phyloP scores from a whole-genome alignment of 2,329 filamentous ascomycete genomes.

The Metarhizium sp. region DNA sequence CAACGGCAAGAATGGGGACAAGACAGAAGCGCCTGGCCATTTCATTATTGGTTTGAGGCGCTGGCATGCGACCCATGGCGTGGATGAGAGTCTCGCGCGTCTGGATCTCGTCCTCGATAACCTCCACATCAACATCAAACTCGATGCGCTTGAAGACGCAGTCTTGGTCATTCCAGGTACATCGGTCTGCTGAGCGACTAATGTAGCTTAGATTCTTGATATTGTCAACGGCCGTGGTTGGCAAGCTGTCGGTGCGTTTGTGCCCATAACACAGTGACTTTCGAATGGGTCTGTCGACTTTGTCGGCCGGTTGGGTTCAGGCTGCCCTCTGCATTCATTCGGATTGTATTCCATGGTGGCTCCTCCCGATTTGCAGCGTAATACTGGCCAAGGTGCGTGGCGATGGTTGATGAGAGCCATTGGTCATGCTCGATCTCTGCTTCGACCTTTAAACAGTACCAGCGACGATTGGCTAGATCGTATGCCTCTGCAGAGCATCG shows the following conservation, averaged over 20 bases:
- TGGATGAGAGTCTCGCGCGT: constrained; percentile 8
- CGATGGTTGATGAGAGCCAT: constrained; percentile 1
- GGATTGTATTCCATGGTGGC: constrained; percentile 1
- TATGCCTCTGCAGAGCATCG: constrained; percentile 7
- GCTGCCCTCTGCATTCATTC: neutral
- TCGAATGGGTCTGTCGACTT: constrained; percentile 4
- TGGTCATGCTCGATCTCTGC: neutral
- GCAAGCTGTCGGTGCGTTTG: constrained; percentile 5
- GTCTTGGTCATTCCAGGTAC: constrained; percentile 5
- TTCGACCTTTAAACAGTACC: constrained; percentile 10
- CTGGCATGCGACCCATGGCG: neutral
- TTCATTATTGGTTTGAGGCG: neutral
- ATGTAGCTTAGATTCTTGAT: constrained; percentile 7
- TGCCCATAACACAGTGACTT: constrained; percentile 5
- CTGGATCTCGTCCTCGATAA: constrained; percentile 9
- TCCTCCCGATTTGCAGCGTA: neutral
- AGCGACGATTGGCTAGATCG: constrained; percentile 11
- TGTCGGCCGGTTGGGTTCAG: neutral
- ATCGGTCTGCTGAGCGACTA: constrained; percentile 7
- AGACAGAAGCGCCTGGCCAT: constrained; percentile 9
- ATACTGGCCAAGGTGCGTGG: constrained; percentile 1
- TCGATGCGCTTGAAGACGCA: constrained; percentile 15
- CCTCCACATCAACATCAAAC: constrained; percentile 9
- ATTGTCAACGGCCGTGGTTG: constrained; percentile 5
- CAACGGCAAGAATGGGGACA: constrained; percentile 1